phyloP scores from a whole-genome alignment of 163 green algal species.

The Chlorella variabilis region DNA sequence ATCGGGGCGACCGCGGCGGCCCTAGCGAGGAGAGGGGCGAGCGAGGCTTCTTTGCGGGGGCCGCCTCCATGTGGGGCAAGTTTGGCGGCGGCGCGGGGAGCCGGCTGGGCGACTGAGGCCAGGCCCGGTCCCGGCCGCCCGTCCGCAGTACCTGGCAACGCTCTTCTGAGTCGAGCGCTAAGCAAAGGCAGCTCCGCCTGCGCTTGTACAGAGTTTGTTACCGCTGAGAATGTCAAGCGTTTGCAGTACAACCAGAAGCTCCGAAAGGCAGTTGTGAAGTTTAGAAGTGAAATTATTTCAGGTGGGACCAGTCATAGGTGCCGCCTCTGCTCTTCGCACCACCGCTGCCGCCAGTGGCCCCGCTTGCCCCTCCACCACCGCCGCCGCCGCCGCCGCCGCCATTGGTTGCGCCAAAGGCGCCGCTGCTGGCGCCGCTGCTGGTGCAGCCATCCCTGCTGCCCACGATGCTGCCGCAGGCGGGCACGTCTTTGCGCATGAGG shows the following conservation, averaged over 20 bases:
- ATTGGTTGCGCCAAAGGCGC: not conserved
- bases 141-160: no score
- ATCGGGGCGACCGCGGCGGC: not conserved
- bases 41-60: slow-evolving; percentile 9
- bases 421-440: not conserved
- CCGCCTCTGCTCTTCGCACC: not conserved
- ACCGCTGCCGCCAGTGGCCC: not conserved
- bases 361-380: not conserved
- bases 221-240: no score
- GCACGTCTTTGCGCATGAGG: slow-evolving; percentile 26
- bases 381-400: not conserved
- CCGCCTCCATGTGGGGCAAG: not conserved
- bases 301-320: not conserved
- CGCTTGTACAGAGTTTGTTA: no score
- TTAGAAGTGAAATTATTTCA: no score
- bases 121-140: no score
- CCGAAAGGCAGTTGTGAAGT: no score
- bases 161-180: no score
- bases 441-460: no score
- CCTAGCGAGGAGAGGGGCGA: slow-evolving; percentile 18
- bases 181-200: no score
- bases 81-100: not conserved
- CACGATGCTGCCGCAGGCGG: not conserved
- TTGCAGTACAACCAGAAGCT: no score
- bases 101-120: not conserved